Evolutionary conservation across 1,139 yeast species (phyloP).

Genomic region (Suzukiozyma palmioleophila): DNA sequence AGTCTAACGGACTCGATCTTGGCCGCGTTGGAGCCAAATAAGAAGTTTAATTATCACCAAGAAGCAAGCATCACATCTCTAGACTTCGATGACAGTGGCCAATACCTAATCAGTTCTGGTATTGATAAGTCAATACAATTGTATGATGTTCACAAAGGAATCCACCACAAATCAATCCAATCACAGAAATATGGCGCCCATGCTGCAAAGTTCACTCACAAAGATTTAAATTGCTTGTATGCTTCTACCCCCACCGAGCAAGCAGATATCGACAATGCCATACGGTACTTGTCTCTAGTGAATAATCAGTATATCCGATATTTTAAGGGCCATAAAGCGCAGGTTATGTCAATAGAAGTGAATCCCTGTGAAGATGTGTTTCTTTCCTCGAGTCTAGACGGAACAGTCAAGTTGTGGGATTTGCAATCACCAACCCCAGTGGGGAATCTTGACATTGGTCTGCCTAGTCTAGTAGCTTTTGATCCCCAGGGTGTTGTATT

Average conservation of each 20-base stretch:
- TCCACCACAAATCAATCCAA: slow-evolving; percentile 59
- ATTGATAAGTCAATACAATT: slow-evolving; percentile 81
- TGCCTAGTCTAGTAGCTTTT: slow-evolving; percentile 57
- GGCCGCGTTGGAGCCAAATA: slow-evolving; percentile 50
- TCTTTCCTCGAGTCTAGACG: slow-evolving; percentile 68
- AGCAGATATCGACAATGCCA: slow-evolving; percentile 57
- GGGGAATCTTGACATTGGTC: slow-evolving; percentile 58
- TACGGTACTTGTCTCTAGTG: slow-evolving; percentile 70
- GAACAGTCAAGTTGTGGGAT: slow-evolving; percentile 87
- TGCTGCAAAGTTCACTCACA: slow-evolving; percentile 79
- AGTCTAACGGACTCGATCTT: slow-evolving; percentile 42
- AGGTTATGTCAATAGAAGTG: slow-evolving; percentile 69
- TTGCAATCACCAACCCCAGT: slow-evolving; percentile 55
- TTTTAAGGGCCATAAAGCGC: slow-evolving; percentile 79
- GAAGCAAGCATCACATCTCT: slow-evolving; percentile 68
- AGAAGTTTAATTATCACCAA: slow-evolving; percentile 54
- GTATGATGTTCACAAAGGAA: slow-evolving; percentile 73
- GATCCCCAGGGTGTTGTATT: slow-evolving; percentile 84
- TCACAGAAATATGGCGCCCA: slow-evolving; percentile 93
- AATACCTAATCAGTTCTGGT: slow-evolving; percentile 70
- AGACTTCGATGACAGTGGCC: slow-evolving; percentile 85
- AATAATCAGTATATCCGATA: slow-evolving; percentile 80
- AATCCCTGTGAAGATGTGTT: slow-evolving; percentile 69
- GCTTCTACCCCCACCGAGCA: slow-evolving; percentile 60
- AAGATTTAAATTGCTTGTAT: slow-evolving; percentile 67